These are phyloP conservation scores for Heterobasidion annosum DNA, from an alignment of 1,284 basidiomycete species.

Conservation along the genomic window DNA sequence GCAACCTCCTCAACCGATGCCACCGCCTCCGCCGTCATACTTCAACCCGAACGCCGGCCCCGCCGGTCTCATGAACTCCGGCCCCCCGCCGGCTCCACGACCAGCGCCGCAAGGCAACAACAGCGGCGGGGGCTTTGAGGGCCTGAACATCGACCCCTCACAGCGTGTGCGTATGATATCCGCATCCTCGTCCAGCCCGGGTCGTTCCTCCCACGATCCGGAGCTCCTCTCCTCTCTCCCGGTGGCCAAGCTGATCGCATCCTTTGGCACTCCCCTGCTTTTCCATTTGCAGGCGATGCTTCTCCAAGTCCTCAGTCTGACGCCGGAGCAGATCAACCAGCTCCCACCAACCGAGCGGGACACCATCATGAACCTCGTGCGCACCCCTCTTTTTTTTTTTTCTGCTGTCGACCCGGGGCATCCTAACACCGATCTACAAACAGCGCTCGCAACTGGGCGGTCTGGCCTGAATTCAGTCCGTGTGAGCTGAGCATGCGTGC, in stretches of 20 bases:
- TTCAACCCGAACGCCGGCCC: slow-evolving; percentile 12
- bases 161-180: slow-evolving; percentile 16
- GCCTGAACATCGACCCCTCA: slow-evolving; percentile 12
- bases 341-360: slow-evolving; percentile 78
- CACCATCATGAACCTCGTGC: slow-evolving; percentile 79
- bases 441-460: slow-evolving; percentile 12
- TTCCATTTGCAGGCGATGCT: slow-evolving; percentile 55
- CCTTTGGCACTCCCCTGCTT: background rate
- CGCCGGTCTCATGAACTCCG: background rate
- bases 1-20: slow-evolving; percentile 15
- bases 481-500: background rate
- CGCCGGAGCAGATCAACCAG: slow-evolving; percentile 80
- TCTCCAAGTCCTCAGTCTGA: slow-evolving; percentile 80
- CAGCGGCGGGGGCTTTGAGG: background rate
- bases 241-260: background rate
- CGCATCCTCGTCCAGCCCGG: background rate
- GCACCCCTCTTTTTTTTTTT: background rate
- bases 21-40: slow-evolving; percentile 9
- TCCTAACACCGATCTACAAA: background rate
- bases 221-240: background rate
- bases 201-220: too few relatives aligned
- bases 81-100: background rate
- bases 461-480: slow-evolving; percentile 3
- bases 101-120: background rate
- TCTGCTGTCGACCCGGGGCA: background rate